Conservation (phyloP, 495 filamentous ascomycete genomes). For the Parathielavia hyrcaniae region DNA sequence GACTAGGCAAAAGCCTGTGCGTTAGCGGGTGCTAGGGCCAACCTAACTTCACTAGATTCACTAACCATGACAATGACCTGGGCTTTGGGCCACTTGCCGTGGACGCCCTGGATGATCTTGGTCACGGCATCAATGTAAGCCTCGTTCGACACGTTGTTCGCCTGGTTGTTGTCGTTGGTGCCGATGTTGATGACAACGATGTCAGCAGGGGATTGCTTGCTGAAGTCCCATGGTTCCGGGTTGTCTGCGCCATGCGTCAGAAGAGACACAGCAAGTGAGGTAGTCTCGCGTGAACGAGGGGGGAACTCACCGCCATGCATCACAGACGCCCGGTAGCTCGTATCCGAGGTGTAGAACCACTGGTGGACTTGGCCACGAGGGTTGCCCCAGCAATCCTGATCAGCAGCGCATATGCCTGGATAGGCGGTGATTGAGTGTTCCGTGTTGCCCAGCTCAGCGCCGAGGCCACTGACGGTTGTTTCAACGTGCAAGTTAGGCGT, state of each 20-base stretch:
- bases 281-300: not conserved
- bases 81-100: conserved; percentile 55
- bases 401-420: conserved; percentile 55
- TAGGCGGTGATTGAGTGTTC: conserved; percentile 59
- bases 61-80: conserved; percentile 58
- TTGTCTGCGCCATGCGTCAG: conserved; percentile 29
- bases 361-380: conserved; percentile 52
- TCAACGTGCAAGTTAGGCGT: not conserved
- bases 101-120: conserved; percentile 55
- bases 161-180: conserved; percentile 57
- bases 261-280: not conserved
- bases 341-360: conserved; percentile 62
- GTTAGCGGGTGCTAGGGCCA: not conserved
- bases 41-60: not conserved
- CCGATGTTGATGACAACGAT: conserved; percentile 63
- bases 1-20: conserved; percentile 35
- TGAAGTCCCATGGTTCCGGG: conserved; percentile 57
- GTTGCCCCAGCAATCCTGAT: conserved; percentile 55
- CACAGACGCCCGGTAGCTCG: conserved; percentile 44
- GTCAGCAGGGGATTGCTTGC: conserved; percentile 53
- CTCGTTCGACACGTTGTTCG: conserved; percentile 51
- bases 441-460: conserved; percentile 55
- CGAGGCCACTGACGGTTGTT: conserved; percentile 36
- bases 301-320: conserved; percentile 46
- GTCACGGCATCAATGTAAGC: conserved; percentile 53